Evolutionary conservation across 1,139 yeast species (phyloP).

Genomic region (Williopsis jadinii): DNA sequence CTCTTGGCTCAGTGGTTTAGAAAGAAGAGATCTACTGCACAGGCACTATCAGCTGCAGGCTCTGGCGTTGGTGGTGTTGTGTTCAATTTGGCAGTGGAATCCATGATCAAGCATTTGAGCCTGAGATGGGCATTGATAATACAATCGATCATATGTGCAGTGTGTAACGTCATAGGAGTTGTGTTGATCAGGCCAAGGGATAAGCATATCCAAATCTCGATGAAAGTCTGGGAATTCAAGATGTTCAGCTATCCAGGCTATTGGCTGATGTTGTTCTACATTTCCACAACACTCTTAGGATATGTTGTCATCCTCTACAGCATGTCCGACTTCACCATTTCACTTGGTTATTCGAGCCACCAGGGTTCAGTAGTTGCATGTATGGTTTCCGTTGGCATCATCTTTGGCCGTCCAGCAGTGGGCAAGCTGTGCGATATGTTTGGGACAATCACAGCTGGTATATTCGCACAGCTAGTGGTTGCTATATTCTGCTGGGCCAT

Average conservation of each 20-base stretch:
- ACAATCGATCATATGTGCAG: constrained; percentile 38
- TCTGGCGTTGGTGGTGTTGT: constrained; percentile 46
- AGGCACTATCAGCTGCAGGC: constrained; percentile 43
- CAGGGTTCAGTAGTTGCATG: constrained; percentile 57
- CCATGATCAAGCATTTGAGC: constrained; percentile 33
- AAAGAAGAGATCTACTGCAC: constrained; percentile 43
- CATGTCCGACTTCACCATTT: constrained; percentile 47
- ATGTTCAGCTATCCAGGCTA: constrained; percentile 32
- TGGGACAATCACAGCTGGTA: constrained; percentile 47
- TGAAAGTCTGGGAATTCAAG: constrained; percentile 18
- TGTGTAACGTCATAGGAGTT: constrained; percentile 27
- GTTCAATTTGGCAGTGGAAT: constrained; percentile 32
- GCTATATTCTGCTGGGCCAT: constrained; percentile 37
- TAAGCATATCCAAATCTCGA: constrained; percentile 5
- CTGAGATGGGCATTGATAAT: constrained; percentile 62
- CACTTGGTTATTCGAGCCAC: constrained; percentile 44
- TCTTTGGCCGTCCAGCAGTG: constrained; percentile 52
- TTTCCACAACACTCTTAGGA: constrained; percentile 41
- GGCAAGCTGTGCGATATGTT: constrained; percentile 48
- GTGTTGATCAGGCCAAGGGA: constrained; percentile 32
- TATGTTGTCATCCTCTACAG: constrained; percentile 56
- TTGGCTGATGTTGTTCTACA: constrained; percentile 40
- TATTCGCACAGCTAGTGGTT: constrained; percentile 24
- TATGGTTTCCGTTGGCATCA: constrained; percentile 51
- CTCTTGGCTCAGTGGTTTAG: constrained; percentile 52